Evolutionary conservation across 352 stramenopile genomes (phyloP).

Genomic region (Phytophthora melonis): DNA sequence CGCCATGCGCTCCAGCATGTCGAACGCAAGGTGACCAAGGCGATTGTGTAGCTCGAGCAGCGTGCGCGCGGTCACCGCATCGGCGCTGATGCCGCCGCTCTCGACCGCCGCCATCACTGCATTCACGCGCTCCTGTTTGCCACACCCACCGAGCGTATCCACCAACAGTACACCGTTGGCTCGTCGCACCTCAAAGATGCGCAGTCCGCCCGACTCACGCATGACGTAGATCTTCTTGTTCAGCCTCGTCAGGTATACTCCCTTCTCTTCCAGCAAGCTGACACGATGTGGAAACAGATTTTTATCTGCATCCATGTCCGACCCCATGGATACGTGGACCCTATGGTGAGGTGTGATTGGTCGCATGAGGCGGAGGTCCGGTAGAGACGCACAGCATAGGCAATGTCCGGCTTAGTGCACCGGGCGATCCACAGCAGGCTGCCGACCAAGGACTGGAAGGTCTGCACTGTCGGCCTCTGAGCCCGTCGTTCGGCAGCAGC

Average conservation of each 20-base stretch:
- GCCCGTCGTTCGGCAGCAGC: not conserved
- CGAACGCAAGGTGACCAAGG: slow-evolving; percentile 3
- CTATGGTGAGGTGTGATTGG: no score
- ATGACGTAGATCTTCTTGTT: not conserved
- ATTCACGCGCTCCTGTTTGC: not conserved
- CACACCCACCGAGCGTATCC: not conserved
- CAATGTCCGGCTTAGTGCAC: slow-evolving; percentile 43
- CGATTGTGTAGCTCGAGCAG: slow-evolving; percentile 9
- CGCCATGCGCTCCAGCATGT: slow-evolving; percentile 12
- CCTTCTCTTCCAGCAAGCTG: not conserved
- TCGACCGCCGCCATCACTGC: not conserved
- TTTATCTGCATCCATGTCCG: no score
- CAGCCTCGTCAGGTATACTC: not conserved
- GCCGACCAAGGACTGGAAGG: slow-evolving; percentile 47
- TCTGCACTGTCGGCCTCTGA: slow-evolving; percentile 2
- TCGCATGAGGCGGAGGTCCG: no score
- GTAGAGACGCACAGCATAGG: slow-evolving; percentile 34
- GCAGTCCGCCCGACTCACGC: not conserved
- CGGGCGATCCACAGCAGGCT: slow-evolving; percentile 47
- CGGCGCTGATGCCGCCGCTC: not conserved
- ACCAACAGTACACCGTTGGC: not conserved
- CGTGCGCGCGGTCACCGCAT: not conserved
- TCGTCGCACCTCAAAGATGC: not conserved
- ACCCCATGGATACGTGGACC: no score
- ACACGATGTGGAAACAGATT: no score